phyloP scores from a whole-genome alignment of 2,329 filamentous ascomycete genomes.

The Xylogone sp. region DNA sequence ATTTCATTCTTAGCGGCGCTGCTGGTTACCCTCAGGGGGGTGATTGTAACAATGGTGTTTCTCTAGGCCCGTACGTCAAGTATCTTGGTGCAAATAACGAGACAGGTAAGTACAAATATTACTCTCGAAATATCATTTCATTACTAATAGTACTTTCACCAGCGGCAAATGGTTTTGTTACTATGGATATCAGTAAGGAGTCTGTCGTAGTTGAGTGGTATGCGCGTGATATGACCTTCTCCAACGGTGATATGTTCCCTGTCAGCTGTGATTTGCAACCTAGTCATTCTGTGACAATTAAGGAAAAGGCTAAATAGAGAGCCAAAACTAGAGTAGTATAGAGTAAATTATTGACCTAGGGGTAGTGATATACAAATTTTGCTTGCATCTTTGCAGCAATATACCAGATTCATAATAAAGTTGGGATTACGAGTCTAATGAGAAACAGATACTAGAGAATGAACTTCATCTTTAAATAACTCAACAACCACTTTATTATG shows the following conservation, averaged over 20 bases:
- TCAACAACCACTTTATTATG: too few relatives aligned
- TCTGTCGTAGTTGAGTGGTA: constrained; percentile 18
- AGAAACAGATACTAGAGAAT: too few relatives aligned
- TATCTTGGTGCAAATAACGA: constrained; percentile 19
- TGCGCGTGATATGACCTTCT: constrained; percentile 13
- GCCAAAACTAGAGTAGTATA: too few relatives aligned
- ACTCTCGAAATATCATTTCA: background rate
- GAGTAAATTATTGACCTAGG: too few relatives aligned
- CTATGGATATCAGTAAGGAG: constrained; percentile 18
- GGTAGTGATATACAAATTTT: too few relatives aligned
- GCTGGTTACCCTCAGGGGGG: constrained; percentile 14
- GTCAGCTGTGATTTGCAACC: constrained; percentile 17
- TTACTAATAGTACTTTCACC: background rate
- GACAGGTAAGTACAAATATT: constrained; percentile 2
- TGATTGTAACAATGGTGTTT: constrained; percentile 23
- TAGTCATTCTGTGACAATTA: constrained; percentile 12
- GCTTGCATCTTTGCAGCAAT: too few relatives aligned
- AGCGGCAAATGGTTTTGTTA: constrained; percentile 25
- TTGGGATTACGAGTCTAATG: too few relatives aligned
- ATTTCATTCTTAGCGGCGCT: constrained; percentile 19
- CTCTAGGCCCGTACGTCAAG: constrained; percentile 18
- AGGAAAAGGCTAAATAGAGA: constrained; percentile 1
- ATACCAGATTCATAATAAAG: too few relatives aligned
- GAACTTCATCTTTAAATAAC: too few relatives aligned
- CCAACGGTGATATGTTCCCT: constrained; percentile 19